Evolutionary conservation across 2,329 filamentous ascomycete genomes (phyloP), one percentile per base, ranked within the genome.

Genomic region (Paraphoma sp.): DNA sequence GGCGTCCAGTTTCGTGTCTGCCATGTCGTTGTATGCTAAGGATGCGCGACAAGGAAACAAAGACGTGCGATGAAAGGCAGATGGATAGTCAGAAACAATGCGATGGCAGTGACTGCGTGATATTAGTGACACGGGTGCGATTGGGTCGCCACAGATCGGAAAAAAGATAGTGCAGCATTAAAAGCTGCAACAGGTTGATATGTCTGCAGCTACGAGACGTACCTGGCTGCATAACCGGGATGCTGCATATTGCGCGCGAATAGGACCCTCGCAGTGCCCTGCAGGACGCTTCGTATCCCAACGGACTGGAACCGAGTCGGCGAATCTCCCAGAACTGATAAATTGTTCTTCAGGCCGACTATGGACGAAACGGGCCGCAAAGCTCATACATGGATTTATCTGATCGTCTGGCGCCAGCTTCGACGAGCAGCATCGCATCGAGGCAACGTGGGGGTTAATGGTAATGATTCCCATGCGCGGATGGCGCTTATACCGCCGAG

Each of bases 1-100:
- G 40, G 45, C 52, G 18, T 55, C 38, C 36, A 51, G 38, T 30
- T 56, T 57, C 47, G 50, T 23, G 40, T 46, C 42, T 11, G 54
- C 29, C 54, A 57, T 57, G 30, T 23, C 45, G 42, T 23, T 6
- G 33, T 14, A 10, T 36, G 33, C 33, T 3, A 7, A 36, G 10
- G 33, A 10, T 36, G 33, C 33, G 33, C 3, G 33, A 10, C 10
- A 14, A 36, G 33, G 23, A 23, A 36, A 36, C 33, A 36, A 14
- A 36, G 33, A 14, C 14, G 9, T 36, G 33, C 10, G 33, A 36
- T 36, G 33, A 36, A 36, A 36, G 33, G 33, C 3, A 36, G 33
- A 10, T 10, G 14, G 10, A 36, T 10, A 36, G 33, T 36, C 33
- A 14, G 14, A 36, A 10, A 14, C 14, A 10, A 36, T 14, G 9